Evolutionary conservation across 768 basidiomycete species (phyloP), one percentile per base, ranked within the genome.

Genomic region (Kwoniella sp.): DNA sequence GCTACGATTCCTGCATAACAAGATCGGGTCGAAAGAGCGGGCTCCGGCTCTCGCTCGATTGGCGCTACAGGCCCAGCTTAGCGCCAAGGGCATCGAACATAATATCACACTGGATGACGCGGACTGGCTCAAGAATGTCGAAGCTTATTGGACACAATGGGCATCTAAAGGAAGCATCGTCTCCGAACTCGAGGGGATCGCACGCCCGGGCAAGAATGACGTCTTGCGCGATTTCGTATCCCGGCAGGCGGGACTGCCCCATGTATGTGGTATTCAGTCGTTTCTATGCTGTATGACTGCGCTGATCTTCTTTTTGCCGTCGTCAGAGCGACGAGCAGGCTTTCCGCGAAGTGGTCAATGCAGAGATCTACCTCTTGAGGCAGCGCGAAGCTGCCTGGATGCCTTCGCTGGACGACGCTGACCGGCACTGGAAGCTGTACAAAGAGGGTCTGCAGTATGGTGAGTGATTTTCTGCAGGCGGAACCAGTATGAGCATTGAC

Each of bases 31-130:
- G 11, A 63, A 61, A 36, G 72, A 73, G 50, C 39, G 72, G 39
- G 57, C 72, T 3, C 70, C 72, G 4, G 19, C 50, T 19, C 45
- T 71, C 2, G 70, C 70, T 3, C 43, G 55, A 11, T 56, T 73
- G 15, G 67, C 65, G 27, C 52, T 73, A n/a, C 51, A 62, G 32
- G 19, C 20, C 3, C 45, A 46, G 4, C 23, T 60, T 9, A 50
- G 50, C 8, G 32, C 28, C 17, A n/a, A 46, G 15, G 7, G 37
- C 1, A 5, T 22, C 25, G 26, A 23, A 8, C 36, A 25, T 1
- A 42, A 56, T 22, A 6, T 19, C 0, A 12, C 32, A n/a, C 25
- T 56, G 29, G 32, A 28, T 4, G 46, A 59, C 14, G 54, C 50
- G 5, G 50, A 52, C 8, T 61, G 48, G 46, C 27, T 40, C 14